Conservation (phyloP, 495 filamentous ascomycete genomes). For the Neurospora sp. region DNA sequence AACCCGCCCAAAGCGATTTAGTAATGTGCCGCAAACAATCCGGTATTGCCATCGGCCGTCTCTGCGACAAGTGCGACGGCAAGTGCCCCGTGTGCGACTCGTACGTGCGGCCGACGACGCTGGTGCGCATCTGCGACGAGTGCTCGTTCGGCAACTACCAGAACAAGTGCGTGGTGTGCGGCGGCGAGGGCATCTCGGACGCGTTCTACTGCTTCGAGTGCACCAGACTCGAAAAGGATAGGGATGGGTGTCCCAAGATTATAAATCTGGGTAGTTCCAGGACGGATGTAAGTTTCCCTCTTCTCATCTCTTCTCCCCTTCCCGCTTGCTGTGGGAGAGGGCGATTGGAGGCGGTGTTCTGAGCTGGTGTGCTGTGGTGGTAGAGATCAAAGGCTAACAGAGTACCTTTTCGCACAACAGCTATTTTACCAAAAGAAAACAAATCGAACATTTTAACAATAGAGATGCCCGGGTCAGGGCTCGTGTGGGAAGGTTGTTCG, state of each 20-base stretch:
- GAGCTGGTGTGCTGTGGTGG: not conserved
- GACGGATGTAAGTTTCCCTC: conserved; percentile 66
- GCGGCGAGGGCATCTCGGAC: conserved; percentile 96
- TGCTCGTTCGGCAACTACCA: conserved; percentile 99
- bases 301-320: not conserved
- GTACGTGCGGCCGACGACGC: conserved; percentile 95
- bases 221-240: conserved; percentile 91
- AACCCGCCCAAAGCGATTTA: conserved; percentile 57
- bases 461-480: conserved; percentile 33
- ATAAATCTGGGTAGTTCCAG: conserved; percentile 93
- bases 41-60: conserved; percentile 94
- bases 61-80: conserved; percentile 99
- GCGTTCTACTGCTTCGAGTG: conserved; percentile 99
- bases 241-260: conserved; percentile 98
- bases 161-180: conserved; percentile 98
- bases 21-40: conserved; percentile 99
- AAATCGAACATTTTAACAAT: conserved; percentile 38
- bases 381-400: conserved; percentile 15
- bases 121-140: conserved; percentile 97
- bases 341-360: not conserved
- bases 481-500: not conserved
- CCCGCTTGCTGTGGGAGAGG: not conserved
- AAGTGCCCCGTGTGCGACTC: conserved; percentile 99
- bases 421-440: conserved; percentile 46
- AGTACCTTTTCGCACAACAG: conserved; percentile 11